Conservation (phyloP, 352 stramenopile genomes). For the Globisporangium alternatum region DNA sequence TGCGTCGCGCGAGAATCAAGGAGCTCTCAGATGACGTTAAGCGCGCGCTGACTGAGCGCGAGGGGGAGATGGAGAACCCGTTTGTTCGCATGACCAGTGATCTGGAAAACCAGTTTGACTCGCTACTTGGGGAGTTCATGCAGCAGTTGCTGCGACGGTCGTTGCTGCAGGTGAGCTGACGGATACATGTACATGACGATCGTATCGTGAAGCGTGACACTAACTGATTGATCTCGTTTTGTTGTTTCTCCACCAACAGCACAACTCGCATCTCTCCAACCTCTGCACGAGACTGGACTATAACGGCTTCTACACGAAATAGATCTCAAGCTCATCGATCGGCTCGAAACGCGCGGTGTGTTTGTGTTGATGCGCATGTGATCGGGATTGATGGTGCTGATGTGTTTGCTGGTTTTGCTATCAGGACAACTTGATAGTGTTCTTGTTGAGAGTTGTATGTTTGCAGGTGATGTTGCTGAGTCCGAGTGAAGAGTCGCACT, state of each 20-base stretch:
- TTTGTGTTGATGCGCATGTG: background rate
- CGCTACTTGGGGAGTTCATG: slow-evolving; percentile 87
- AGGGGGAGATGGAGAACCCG: slow-evolving; percentile 65
- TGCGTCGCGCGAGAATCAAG: slow-evolving; percentile 77
- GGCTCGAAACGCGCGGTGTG: slow-evolving; percentile 1
- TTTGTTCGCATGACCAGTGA: slow-evolving; percentile 79
- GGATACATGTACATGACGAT: background rate
- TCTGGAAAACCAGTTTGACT: slow-evolving; percentile 86
- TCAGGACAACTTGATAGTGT: background rate
- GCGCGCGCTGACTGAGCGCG: slow-evolving; percentile 59
- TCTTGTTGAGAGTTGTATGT: background rate
- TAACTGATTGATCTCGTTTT: slow-evolving; percentile 1
- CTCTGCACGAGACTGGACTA: slow-evolving; percentile 63
- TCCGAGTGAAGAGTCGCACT: background rate
- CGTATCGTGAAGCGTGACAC: background rate
- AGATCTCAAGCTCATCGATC: slow-evolving; percentile 11
- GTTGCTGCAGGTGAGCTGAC: slow-evolving; percentile 57
- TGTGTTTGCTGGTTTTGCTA: background rate
- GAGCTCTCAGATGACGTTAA: slow-evolving; percentile 78
- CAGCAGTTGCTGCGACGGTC: slow-evolving; percentile 82
- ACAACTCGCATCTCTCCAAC: slow-evolving; percentile 69
- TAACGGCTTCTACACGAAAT: slow-evolving; percentile 73
- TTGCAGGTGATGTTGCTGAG: background rate
- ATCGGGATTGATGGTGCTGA: background rate
- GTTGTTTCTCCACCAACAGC: slow-evolving; percentile 22